Conservation (phyloP, 2,329 filamentous ascomycete species). For the Lachnellula willkommii region DNA sequence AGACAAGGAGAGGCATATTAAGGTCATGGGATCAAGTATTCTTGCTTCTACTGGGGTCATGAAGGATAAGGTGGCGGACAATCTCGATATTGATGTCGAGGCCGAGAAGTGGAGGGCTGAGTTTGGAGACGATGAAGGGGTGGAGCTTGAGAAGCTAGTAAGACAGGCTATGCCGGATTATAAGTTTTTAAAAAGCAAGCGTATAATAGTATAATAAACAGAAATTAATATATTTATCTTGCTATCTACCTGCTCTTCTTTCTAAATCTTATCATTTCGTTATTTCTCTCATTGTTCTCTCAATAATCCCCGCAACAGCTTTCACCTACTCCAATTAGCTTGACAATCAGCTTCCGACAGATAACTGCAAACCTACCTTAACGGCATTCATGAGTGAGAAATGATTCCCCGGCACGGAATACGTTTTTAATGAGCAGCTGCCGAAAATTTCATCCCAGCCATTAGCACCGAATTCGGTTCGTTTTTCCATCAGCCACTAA, state of each 20-base stretch:
- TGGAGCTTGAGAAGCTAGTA: constrained; percentile 1
- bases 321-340: too few relatives aligned
- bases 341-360: too few relatives aligned
- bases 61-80: neutral
- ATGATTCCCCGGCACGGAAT: too few relatives aligned
- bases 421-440: neutral
- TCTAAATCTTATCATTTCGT: too few relatives aligned
- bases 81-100: neutral
- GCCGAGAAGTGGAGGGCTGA: constrained; percentile 3
- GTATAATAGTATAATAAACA: neutral
- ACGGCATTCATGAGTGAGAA: too few relatives aligned
- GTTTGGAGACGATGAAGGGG: constrained; percentile 4
- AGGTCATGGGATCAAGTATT: neutral
- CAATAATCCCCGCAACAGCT: too few relatives aligned
- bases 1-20: neutral
- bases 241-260: too few relatives aligned
- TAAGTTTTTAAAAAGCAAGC: neutral
- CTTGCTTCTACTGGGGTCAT: neutral
- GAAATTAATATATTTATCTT: too few relatives aligned
- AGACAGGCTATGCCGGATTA: constrained; percentile 2
- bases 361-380: too few relatives aligned
- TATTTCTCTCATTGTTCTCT: too few relatives aligned
- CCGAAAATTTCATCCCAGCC: constrained; percentile 8
- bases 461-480: constrained; percentile 1
- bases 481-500: constrained; percentile 1